phyloP scores from a whole-genome alignment of 2,329 filamentous ascomycete species.

The Exophiala alcalophila region DNA sequence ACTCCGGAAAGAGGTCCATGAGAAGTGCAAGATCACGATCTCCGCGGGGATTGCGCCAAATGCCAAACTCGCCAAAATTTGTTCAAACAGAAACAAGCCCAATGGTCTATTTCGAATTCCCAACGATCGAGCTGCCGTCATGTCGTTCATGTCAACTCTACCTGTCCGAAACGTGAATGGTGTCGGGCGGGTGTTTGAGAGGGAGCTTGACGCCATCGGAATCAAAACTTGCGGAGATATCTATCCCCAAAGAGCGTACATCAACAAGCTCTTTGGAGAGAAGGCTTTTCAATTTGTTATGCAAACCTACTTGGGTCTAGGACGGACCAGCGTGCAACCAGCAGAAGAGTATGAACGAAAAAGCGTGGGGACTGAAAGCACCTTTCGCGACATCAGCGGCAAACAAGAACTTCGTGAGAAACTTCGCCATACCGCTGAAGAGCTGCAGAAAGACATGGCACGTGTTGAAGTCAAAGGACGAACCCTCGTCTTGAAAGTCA shows the following conservation, averaged over 20 bases:
- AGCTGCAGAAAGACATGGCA: constrained; percentile 80
- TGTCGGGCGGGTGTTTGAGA: constrained; percentile 88
- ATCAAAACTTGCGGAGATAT: constrained; percentile 88
- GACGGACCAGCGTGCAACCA: constrained; percentile 78
- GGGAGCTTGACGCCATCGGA: constrained; percentile 82
- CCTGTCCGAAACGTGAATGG: constrained; percentile 91
- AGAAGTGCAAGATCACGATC: constrained; percentile 77
- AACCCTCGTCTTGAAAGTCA: constrained; percentile 89
- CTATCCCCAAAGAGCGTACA: constrained; percentile 68
- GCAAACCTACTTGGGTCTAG: constrained; percentile 78
- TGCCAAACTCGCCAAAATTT: constrained; percentile 89
- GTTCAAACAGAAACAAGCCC: constrained; percentile 92
- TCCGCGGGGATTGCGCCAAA: constrained; percentile 95
- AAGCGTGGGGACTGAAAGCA: constrained; percentile 89
- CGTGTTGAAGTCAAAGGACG: constrained; percentile 80
- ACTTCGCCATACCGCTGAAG: constrained; percentile 74
- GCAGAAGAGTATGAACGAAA: constrained; percentile 89
- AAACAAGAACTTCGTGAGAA: constrained; percentile 69
- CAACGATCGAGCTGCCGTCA: constrained; percentile 68
- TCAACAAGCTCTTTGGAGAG: constrained; percentile 79
- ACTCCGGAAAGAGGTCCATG: constrained; percentile 72
- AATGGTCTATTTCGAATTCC: constrained; percentile 83
- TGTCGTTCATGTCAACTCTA: constrained; percentile 80
- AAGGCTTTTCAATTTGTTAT: constrained; percentile 88
- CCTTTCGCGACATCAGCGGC: constrained; percentile 76